phyloP scores from a whole-genome alignment of 169 alveolate genomes.

The Plasmodium knowlesi region DNA sequence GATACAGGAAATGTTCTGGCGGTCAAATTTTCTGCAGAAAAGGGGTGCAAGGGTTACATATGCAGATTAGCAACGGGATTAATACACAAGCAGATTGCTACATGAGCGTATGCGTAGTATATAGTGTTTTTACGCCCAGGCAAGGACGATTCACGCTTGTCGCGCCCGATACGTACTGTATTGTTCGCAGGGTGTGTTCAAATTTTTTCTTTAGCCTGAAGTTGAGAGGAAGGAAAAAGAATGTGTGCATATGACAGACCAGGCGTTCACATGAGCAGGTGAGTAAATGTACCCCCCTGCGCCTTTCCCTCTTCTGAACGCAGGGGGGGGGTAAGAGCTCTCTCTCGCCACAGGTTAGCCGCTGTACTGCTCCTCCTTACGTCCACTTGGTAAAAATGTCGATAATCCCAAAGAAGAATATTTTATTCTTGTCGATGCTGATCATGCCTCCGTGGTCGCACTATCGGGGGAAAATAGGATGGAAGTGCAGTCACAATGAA shows the following conservation, averaged over 20 bases:
- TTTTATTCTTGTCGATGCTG: slow-evolving; percentile 58
- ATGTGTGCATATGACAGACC: not conserved
- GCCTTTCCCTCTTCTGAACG: not conserved
- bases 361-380: slow-evolving; percentile 1
- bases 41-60: not conserved
- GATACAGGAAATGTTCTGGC: slow-evolving; percentile 54
- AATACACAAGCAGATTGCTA: not conserved
- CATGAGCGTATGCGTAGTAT: not conserved
- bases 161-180: slow-evolving; percentile 27
- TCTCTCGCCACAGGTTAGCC: not conserved
- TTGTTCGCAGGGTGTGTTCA: slow-evolving; percentile 51
- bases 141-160: not conserved
- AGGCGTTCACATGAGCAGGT: not conserved
- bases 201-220: slow-evolving; percentile 48
- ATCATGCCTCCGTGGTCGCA: slow-evolving; percentile 64
- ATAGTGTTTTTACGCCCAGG: too few species aligned
- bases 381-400: slow-evolving; percentile 84
- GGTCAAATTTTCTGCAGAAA: slow-evolving; percentile 28
- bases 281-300: not conserved
- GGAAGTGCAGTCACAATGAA: too few species aligned
- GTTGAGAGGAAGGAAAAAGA: not conserved
- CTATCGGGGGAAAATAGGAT: not conserved
- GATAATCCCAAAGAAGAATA: slow-evolving; percentile 81
- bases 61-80: not conserved
- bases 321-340: not conserved